Percentiles rank a stretch among this genome's conserved stretches.
Evolutionary conservation across 768 basidiomycete species (phyloP).

Genomic region (Tubosaeta sp.): DNA sequence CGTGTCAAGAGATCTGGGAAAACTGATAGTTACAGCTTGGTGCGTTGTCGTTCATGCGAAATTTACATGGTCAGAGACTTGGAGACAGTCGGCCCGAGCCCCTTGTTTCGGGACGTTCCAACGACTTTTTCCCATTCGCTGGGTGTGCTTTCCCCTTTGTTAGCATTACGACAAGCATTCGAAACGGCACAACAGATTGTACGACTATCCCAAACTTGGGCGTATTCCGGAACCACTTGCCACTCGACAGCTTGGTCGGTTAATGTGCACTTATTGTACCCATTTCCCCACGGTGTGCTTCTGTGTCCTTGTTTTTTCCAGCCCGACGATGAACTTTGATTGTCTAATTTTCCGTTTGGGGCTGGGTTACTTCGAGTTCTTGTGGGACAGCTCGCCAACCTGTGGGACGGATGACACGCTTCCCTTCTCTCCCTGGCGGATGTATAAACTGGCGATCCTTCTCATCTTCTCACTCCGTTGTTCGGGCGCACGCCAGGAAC

Average conservation of each 20-base stretch:
- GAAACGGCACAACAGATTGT: background rate
- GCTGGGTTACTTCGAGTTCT: background rate
- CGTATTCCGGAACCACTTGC: background rate
- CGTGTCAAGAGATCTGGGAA: slow-evolving; percentile 2
- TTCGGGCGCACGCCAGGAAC: background rate
- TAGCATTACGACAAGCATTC: background rate
- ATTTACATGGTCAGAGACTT: background rate
- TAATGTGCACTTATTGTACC: background rate
- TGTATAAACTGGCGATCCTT: background rate
- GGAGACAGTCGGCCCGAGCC: background rate
- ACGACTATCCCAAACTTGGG: slow-evolving; percentile 2
- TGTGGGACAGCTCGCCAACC: slow-evolving; percentile 3
- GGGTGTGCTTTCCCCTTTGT: slow-evolving; percentile 4
- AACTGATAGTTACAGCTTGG: background rate
- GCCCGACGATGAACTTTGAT: slow-evolving; percentile 2
- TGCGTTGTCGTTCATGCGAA: slow-evolving; percentile 3
- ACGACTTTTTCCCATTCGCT: background rate
- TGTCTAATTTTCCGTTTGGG: slow-evolving; percentile 10
- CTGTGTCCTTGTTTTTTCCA: slow-evolving; percentile 4
- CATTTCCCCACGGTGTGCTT: slow-evolving; percentile 16
- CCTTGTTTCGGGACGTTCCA: background rate
- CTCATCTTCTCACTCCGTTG: background rate
- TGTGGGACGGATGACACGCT: slow-evolving; percentile 3
- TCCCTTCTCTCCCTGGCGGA: background rate
- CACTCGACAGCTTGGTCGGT: background rate